Evolutionary conservation across 2,329 filamentous ascomycete species (phyloP).

Genomic region (Aspergillus pseudonomiae): DNA sequence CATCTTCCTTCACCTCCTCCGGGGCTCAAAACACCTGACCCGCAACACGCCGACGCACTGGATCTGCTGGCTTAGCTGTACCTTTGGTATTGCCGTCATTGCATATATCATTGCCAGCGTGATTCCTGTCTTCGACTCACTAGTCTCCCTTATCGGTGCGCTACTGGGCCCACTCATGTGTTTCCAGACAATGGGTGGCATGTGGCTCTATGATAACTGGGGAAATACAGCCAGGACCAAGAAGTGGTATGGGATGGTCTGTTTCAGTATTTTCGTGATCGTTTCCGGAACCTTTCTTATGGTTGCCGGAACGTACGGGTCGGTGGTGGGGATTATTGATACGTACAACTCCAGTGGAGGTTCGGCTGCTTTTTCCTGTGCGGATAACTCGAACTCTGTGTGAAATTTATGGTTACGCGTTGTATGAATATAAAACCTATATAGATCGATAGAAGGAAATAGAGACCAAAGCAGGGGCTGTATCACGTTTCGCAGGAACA

Average conservation of each 20-base stretch:
- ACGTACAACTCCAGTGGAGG: conserved; percentile 39
- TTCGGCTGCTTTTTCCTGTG: conserved; percentile 46
- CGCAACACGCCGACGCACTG: conserved; percentile 28
- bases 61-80: conserved; percentile 28
- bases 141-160: conserved; percentile 31
- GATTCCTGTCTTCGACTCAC: conserved; percentile 29
- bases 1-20: conserved; percentile 27
- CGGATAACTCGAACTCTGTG: conserved; percentile 42
- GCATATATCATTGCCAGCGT: conserved; percentile 32
- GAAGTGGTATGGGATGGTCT: conserved; percentile 21
- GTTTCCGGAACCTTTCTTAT: conserved; percentile 45
- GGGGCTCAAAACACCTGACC: conserved; percentile 25
- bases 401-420: not conserved
- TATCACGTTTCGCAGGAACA: not conserved
- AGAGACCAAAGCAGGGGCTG: not conserved
- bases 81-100: conserved; percentile 20
- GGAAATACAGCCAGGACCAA: conserved; percentile 24
- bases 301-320: conserved; percentile 50
- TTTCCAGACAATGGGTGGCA: conserved; percentile 23
- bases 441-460: not conserved
- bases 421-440: not conserved
- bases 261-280: conserved; percentile 39
- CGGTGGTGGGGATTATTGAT: conserved; percentile 43
- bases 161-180: conserved; percentile 25
- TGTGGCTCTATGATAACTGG: conserved; percentile 45